Conservation (phyloP, 176 grass and related monocot genomes). For the Chloris gayana region DNA sequence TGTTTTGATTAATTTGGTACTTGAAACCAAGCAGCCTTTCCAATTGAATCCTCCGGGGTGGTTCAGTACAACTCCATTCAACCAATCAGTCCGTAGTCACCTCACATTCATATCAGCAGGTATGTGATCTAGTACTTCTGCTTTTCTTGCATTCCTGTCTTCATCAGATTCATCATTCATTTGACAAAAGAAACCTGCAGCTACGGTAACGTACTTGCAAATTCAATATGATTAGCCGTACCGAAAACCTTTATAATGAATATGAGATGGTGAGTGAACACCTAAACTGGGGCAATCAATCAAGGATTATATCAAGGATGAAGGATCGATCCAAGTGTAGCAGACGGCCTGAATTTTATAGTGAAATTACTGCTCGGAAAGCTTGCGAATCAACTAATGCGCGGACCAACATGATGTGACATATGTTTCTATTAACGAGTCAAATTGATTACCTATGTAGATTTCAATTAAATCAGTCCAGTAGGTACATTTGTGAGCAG, state of each 20-base stretch:
- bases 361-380: too few species aligned
- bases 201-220: neutral
- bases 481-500: too few species aligned
- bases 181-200: neutral
- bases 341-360: neutral
- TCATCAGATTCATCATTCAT: neutral
- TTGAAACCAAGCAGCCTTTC: neutral
- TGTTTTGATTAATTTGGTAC: neutral
- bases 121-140: neutral
- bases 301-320: neutral
- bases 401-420: too few species aligned
- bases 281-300: neutral
- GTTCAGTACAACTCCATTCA: neutral
- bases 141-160: neutral
- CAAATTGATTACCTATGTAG: too few species aligned
- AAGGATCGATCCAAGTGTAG: neutral
- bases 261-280: neutral
- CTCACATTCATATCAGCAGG: constrained; percentile 21
- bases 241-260: neutral
- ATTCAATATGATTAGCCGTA: constrained; percentile 13
- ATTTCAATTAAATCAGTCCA: too few species aligned
- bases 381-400: too few species aligned
- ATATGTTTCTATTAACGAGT: too few species aligned
- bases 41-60: neutral
- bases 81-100: neutral